Evolutionary conservation across 768 basidiomycete species (phyloP).

Genomic region (Mrakia hoshinonis): DNA sequence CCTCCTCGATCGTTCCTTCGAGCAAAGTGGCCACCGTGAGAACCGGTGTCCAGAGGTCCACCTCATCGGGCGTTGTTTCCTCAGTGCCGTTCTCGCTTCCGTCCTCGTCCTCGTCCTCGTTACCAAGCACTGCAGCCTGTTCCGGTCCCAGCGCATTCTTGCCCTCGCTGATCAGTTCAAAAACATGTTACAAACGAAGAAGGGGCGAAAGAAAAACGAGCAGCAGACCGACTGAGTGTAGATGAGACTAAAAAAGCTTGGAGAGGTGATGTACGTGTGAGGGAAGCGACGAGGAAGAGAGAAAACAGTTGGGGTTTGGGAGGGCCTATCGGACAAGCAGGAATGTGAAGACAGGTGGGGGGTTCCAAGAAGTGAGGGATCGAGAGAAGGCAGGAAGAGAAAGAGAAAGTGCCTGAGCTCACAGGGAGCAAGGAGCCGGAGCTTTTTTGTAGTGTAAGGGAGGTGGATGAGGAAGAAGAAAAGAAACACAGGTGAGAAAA

Average conservation of each 20-base stretch:
- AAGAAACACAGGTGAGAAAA: neutral
- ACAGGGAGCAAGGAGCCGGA: neutral
- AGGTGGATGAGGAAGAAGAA: neutral
- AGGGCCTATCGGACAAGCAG: neutral
- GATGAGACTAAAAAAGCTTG: too few relatives aligned
- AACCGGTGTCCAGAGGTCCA: too few relatives aligned
- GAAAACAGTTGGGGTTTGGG: neutral
- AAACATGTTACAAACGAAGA: neutral
- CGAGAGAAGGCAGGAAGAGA: neutral
- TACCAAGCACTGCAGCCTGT: too few relatives aligned
- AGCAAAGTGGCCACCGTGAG: too few relatives aligned
- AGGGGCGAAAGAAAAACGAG: neutral
- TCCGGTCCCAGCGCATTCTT: too few relatives aligned
- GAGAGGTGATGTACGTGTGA: too few relatives aligned
- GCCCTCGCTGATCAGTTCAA: too few relatives aligned
- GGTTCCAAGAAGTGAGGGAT: neutral
- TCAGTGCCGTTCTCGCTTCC: too few relatives aligned
- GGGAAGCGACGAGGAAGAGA: neutral
- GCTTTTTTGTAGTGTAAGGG: neutral
- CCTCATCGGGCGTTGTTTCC: too few relatives aligned
- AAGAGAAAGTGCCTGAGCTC: neutral
- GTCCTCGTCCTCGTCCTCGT: too few relatives aligned
- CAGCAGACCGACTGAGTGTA: too few relatives aligned
- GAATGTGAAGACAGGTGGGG: neutral
- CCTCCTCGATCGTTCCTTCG: too few relatives aligned